Evolutionary conservation across 2,329 filamentous ascomycete genomes (phyloP).

Genomic region (Penicillium digitatum): DNA sequence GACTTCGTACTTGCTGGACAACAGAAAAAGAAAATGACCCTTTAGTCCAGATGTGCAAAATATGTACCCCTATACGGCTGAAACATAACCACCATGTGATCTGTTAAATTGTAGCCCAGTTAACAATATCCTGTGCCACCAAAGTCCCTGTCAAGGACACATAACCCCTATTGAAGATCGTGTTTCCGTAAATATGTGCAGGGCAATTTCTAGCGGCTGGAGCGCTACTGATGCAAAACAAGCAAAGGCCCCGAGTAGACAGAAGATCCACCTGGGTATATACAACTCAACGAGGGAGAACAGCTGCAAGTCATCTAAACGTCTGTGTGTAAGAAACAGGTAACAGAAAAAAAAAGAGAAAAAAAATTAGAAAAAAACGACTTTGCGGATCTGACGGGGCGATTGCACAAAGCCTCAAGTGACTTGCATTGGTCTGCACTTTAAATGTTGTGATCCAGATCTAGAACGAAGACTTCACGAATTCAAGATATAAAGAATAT

Average conservation of each 20-base stretch:
- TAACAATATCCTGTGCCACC: background rate
- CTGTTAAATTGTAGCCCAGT: background rate
- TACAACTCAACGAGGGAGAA: conserved; percentile 19
- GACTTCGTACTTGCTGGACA: no score
- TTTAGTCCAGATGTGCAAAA: background rate
- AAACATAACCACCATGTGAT: background rate
- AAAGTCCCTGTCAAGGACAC: background rate
- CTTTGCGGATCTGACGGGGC: background rate
- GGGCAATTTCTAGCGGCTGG: background rate
- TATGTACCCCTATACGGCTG: background rate
- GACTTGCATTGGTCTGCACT: conserved; percentile 6
- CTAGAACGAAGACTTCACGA: background rate
- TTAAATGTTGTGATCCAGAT: background rate
- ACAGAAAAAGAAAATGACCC: background rate
- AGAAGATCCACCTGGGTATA: background rate
- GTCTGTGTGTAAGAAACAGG: conserved; percentile 1
- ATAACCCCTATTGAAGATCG: background rate
- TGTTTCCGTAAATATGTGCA: background rate
- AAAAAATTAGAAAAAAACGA: background rate
- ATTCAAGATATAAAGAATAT: background rate
- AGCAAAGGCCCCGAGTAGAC: conserved; percentile 9
- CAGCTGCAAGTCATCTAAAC: conserved; percentile 1
- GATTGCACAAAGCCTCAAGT: background rate
- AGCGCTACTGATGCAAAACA: conserved; percentile 9
- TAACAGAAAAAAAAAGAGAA: background rate